phyloP scores from a whole-genome alignment of 1,284 basidiomycete genomes.

The Trichosporon sp. region DNA sequence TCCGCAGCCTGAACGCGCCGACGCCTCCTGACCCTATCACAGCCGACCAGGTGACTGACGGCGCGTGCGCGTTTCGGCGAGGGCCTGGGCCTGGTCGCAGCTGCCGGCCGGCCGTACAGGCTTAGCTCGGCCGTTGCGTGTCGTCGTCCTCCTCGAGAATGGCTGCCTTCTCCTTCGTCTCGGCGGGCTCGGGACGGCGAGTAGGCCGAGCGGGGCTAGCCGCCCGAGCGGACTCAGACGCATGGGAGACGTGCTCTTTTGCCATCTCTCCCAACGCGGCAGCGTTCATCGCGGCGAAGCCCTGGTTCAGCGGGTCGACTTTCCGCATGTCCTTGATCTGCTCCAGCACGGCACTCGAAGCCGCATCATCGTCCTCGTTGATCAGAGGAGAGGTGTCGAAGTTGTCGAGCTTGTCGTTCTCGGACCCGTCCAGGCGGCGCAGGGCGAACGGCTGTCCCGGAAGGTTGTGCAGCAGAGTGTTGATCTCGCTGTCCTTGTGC shows the following conservation, averaged over 20 bases:
- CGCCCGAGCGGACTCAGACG: not conserved
- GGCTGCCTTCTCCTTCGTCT: not conserved
- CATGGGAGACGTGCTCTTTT: not conserved
- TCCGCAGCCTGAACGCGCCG: not conserved
- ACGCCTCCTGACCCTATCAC: not conserved
- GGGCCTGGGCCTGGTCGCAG: not conserved
- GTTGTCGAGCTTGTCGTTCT: not conserved
- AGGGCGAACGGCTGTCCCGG: constrained; percentile 19
- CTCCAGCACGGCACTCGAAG: not conserved
- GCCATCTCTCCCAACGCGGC: not conserved
- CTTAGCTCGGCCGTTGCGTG: not conserved
- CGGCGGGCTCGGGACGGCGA: not conserved
- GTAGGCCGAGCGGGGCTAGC: not conserved
- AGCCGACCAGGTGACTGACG: not conserved
- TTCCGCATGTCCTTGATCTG: not conserved
- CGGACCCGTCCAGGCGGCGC: constrained; percentile 11
- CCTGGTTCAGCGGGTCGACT: not conserved
- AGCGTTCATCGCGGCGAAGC: not conserved
- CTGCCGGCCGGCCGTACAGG: not conserved
- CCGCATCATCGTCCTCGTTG: not conserved
- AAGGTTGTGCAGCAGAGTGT: constrained; percentile 19
- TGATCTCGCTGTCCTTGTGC: constrained; percentile 30
- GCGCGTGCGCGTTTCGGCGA: not conserved
- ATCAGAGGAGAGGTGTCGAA: not conserved
- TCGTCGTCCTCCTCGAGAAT: not conserved